phyloP scores from a whole-genome alignment of 306 rosid species.

The Senna tora region DNA sequence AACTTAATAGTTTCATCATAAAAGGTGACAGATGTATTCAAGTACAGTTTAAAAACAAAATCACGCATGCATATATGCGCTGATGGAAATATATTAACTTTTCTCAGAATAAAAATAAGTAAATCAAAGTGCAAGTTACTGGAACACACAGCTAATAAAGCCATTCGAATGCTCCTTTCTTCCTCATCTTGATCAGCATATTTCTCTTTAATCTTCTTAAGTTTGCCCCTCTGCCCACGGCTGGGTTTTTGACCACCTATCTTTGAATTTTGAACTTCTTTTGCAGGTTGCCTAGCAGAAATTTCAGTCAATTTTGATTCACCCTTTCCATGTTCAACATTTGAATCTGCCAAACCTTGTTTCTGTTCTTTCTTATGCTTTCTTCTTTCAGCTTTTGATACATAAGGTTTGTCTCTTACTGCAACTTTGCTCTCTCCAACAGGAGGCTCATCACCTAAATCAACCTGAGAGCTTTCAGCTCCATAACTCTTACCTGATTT shows the following conservation, averaged over 20 bases:
- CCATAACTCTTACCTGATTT: conserved; percentile 54
- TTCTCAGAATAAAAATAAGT: conserved; percentile 1
- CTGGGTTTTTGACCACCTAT: conserved; percentile 64
- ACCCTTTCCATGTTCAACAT: conserved; percentile 51
- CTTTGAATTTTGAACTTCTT: conserved; percentile 57
- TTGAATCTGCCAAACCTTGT: conserved; percentile 48
- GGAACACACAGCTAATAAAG: conserved; percentile 93
- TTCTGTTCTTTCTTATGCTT: conserved; percentile 81
- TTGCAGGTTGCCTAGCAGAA: conserved; percentile 51
- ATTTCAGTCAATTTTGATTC: conserved; percentile 41
- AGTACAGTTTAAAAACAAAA: conserved; percentile 25
- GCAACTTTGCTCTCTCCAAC: conserved; percentile 58
- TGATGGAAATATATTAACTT: conserved; percentile 2
- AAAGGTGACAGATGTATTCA: neutral
- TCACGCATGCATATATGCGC: conserved; percentile 4
- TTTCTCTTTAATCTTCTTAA: conserved; percentile 93
- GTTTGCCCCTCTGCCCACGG: conserved; percentile 90
- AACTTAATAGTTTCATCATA: conserved; percentile 32
- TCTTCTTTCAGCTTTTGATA: conserved; percentile 95
- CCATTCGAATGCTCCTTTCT: conserved; percentile 93
- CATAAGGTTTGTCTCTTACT: conserved; percentile 75
- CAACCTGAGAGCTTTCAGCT: conserved; percentile 54
- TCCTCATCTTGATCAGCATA: conserved; percentile 98
- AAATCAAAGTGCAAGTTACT: conserved; percentile 24
- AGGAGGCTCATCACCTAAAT: conserved; percentile 48